phyloP scores from a whole-genome alignment of 768 basidiomycete genomes.

The Suillus cothurnatus region DNA sequence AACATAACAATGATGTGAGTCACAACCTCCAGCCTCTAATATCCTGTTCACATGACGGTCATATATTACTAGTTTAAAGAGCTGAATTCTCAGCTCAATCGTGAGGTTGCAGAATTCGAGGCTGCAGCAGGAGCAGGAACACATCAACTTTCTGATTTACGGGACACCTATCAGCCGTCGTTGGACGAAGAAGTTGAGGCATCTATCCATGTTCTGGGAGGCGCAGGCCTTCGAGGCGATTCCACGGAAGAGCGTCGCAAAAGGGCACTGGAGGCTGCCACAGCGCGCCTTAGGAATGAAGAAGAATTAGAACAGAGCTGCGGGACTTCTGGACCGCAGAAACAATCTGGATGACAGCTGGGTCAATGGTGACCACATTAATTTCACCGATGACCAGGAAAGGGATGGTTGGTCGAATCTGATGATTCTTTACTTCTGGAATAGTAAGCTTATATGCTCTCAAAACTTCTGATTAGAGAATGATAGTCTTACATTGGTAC shows the following conservation, averaged over 20 bases:
- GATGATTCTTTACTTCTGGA: background rate
- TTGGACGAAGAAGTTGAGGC: constrained; percentile 61
- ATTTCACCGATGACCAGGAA: background rate
- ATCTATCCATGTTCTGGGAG: constrained; percentile 57
- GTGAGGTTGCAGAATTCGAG: constrained; percentile 73
- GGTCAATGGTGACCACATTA: background rate
- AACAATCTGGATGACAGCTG: background rate
- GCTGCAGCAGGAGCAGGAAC: constrained; percentile 51
- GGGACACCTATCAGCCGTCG: constrained; percentile 51
- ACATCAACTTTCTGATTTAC: constrained; percentile 45
- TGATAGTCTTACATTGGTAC: background rate
- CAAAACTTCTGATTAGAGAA: background rate
- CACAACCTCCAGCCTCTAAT: background rate
- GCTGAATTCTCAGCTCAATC: constrained; percentile 72
- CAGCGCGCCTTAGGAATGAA: constrained; percentile 58
- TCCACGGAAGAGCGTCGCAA: constrained; percentile 59
- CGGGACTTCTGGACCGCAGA: constrained; percentile 46
- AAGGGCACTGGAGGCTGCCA: constrained; percentile 60
- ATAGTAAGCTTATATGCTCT: background rate
- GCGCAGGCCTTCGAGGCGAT: constrained; percentile 38
- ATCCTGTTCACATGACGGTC: background rate
- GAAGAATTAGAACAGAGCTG: constrained; percentile 75
- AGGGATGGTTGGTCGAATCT: background rate
- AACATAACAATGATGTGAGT: constrained; percentile 73
- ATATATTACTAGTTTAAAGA: constrained; percentile 61